Percentiles rank a stretch among this genome's conserved stretches.
Conservation (phyloP, 768 basidiomycete genomes). For the Lactarius pseudohatsudake region DNA sequence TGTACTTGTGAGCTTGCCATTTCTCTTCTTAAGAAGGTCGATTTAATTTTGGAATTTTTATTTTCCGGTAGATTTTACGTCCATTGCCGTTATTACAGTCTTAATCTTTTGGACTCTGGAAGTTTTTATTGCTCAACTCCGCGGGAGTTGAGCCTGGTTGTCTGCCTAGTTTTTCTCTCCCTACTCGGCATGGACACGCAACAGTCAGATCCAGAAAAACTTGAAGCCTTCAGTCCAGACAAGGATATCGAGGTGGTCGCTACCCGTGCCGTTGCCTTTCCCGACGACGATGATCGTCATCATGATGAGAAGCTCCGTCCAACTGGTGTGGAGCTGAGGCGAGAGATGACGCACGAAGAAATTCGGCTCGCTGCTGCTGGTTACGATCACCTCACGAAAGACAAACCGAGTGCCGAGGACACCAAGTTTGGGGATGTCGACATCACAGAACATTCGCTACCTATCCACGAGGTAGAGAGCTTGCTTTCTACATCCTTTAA, state of each 20-base stretch:
- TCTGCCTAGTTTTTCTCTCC: conserved; percentile 6
- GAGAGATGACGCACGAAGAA: conserved; percentile 65
- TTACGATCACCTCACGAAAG: conserved; percentile 58
- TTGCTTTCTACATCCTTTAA: conserved; percentile 52
- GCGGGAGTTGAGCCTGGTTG: not conserved
- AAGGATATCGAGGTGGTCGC: conserved; percentile 39
- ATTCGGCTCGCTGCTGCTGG: conserved; percentile 66
- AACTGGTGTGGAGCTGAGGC: conserved; percentile 59
- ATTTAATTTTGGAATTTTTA: not conserved
- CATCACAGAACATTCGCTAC: conserved; percentile 54
- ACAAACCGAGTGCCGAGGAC: conserved; percentile 39
- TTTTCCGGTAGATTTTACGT: not conserved
- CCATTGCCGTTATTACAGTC: not conserved
- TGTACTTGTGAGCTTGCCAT: not conserved
- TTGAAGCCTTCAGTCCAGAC: conserved; percentile 3
- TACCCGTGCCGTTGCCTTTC: conserved; percentile 53
- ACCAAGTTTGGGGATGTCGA: conserved; percentile 47
- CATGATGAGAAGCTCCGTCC: conserved; percentile 42
- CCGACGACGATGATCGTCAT: conserved; percentile 36
- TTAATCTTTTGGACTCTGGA: not conserved
- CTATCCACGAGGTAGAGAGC: conserved; percentile 43
- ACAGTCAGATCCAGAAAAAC: conserved; percentile 22
- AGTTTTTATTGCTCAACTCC: conserved; percentile 11
- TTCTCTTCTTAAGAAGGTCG: not conserved
- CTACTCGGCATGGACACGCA: conserved; percentile 15